phyloP scores from a whole-genome alignment of 2,329 filamentous ascomycete genomes.

The Colletotrichum acutatum region DNA sequence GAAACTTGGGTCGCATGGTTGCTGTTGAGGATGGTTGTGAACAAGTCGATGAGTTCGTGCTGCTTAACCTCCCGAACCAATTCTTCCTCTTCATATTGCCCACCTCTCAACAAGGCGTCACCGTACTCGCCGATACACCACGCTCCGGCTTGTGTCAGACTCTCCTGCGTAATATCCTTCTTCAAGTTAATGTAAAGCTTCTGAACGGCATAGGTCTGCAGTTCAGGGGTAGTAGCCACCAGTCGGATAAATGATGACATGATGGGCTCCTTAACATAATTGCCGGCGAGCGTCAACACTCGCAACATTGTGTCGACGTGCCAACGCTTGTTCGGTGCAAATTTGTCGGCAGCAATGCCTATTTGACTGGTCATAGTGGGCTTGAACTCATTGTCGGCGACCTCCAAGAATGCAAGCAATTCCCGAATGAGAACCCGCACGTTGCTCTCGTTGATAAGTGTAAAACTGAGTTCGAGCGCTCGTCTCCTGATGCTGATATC shows the following conservation, averaged over 20 bases:
- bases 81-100: constrained; percentile 94
- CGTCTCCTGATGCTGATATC: constrained; percentile 97
- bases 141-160: constrained; percentile 88
- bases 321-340: constrained; percentile 97
- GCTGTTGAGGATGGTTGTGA: constrained; percentile 91
- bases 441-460: constrained; percentile 96
- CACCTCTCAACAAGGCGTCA: constrained; percentile 87
- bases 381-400: constrained; percentile 98
- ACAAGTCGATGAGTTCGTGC: constrained; percentile 91
- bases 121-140: constrained; percentile 99
- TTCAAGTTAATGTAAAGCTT: constrained; percentile 92
- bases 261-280: constrained; percentile 98
- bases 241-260: constrained; percentile 95
- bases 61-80: constrained; percentile 84
- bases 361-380: constrained; percentile 98
- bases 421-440: constrained; percentile 94
- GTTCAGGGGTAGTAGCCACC: constrained; percentile 91
- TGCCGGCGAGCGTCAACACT: constrained; percentile 91
- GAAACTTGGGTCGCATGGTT: constrained; percentile 92
- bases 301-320: constrained; percentile 98
- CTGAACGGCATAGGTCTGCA: constrained; percentile 96
- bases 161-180: constrained; percentile 98
- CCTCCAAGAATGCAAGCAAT: constrained; percentile 92
- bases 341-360: constrained; percentile 94
- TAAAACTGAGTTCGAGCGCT: constrained; percentile 98